Evolutionary conservation across 495 filamentous ascomycete genomes (phyloP), one percentile per base, ranked within the genome.

Genomic region (Penicillium herquei): DNA sequence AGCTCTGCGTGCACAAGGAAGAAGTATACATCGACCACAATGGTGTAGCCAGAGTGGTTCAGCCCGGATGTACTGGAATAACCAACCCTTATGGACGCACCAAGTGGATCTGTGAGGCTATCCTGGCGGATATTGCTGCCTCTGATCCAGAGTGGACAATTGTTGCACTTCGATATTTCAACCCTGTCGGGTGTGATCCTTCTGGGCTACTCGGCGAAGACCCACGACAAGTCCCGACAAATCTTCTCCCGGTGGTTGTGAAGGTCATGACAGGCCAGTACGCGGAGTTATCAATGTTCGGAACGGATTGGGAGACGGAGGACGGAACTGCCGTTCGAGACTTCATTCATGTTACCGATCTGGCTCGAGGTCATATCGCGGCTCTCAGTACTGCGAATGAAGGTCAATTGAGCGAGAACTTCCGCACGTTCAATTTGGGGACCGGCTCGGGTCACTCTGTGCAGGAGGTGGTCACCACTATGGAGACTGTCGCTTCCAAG

Each of bases 51-150:
- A 57, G 58, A 47, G 57, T 51, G n/a, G 53, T 70, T 16, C 59
- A 76, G 39, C 68, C 74, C 6, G 79, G 78, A 7, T 73, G 77
- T 35, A 71, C 72, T 14, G 84, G 83, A 0, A 76, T 87, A 51
- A 84, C 84, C 21, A 85, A 82, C 55, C 84, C 84, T 1, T 87
- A 87, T 57, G 84, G 84, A 14, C 79, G 84, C 45, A 83, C 84
- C 5, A 87, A 87, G 64, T 87, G 81, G 75, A 83, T 87, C 57
- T 80, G 79, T 57, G 84, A 87, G 55, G 79, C 81, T 12, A 86
- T 87, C 49, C 70, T 87, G n/a, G 78, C 81, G 11, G 84, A 87
- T 59, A 63, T 84, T 17, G 82, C 83, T 11, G 69, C 67, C 16
- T 75, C 84, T 5, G 79, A 86, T 65, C 76, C 83, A 6, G 75